Evolutionary conservation across 352 stramenopile genomes (phyloP).

Genomic region (Phytophthora sojae): DNA sequence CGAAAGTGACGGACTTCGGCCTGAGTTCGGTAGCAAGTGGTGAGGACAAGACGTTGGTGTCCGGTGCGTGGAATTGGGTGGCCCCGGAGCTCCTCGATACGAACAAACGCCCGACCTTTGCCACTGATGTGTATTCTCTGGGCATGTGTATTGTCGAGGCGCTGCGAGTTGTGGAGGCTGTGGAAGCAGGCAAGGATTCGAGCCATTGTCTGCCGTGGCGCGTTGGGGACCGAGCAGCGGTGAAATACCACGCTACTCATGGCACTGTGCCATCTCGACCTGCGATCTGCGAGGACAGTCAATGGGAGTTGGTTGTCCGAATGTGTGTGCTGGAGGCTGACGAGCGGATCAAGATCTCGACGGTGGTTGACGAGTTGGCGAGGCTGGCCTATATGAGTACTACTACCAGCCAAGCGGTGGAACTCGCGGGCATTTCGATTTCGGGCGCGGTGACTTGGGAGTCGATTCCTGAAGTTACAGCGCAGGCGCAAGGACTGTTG

Average conservation of each 20-base stretch:
- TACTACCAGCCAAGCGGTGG: not conserved
- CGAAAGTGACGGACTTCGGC: not conserved
- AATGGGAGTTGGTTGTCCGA: not conserved
- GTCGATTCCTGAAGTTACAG: not conserved
- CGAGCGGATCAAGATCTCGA: slow-evolving; percentile 1
- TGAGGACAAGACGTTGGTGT: not conserved
- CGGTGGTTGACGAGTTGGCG: not conserved
- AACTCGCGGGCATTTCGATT: not conserved
- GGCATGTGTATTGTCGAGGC: not conserved
- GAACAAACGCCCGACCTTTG: not conserved
- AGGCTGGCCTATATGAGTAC: not conserved
- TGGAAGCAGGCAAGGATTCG: not conserved
- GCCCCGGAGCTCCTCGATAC: not conserved
- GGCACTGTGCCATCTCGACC: not conserved
- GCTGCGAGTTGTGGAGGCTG: not conserved
- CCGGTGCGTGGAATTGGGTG: not conserved
- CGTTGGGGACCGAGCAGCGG: not conserved
- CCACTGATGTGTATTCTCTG: not conserved
- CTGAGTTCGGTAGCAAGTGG: not conserved
- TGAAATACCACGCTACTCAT: not conserved
- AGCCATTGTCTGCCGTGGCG: not conserved
- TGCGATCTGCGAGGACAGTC: not conserved
- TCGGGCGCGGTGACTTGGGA: not conserved
- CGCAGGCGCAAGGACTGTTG: not conserved
- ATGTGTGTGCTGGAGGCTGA: not conserved